Evolutionary conservation across 106 monocot genomes (phyloP), one percentile per base, ranked within the genome.

Genomic region (Phalaenopsis equestris): DNA sequence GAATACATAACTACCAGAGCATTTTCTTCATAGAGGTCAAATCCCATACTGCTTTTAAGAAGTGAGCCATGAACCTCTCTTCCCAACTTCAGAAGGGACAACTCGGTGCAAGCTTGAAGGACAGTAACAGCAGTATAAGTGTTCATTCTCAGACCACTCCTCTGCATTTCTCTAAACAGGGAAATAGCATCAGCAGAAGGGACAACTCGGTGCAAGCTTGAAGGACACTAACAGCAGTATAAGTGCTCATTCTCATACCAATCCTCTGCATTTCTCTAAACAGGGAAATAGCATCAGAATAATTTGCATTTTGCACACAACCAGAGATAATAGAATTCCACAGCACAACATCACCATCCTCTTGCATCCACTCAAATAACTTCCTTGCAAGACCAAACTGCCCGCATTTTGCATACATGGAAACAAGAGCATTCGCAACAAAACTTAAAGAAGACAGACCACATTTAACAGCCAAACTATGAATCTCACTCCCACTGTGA

Each of bases 311-410:
- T 41, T 87, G 86, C 84, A 95, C 78, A 43, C 87, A 89, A 17
- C 86, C 87, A 10, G 90, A 84, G 45, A 99, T 91, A 2, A 93
- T 84, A 16, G 94, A 90, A 88, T 95, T 99, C 94, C 94, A 99
- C 36, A 91, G 87, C 19, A 92, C 92, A 52, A 87, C 78, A 70
- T 99, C 94, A 45, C 67, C 80, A 17, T 79, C 81, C 36, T 86
- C 75, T 61, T 83, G 75, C 77, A 87, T 57, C 56, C 52, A 56
- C 23, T 87, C 84, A 77, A 99, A 99, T 79, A 99, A 74, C 68
- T 67, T 73, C 73, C 74, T 78, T 4, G 92, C 91, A 16, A 18
- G 17, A 79, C 67, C 87, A 55, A 87, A 82, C 74, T 47, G 58
- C 64, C 84, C 81, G 56, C 91, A 93, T 80, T 89, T 96, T 11